Conservation (phyloP, 2,329 filamentous ascomycete genomes). For the Colletotrichum filicis region DNA sequence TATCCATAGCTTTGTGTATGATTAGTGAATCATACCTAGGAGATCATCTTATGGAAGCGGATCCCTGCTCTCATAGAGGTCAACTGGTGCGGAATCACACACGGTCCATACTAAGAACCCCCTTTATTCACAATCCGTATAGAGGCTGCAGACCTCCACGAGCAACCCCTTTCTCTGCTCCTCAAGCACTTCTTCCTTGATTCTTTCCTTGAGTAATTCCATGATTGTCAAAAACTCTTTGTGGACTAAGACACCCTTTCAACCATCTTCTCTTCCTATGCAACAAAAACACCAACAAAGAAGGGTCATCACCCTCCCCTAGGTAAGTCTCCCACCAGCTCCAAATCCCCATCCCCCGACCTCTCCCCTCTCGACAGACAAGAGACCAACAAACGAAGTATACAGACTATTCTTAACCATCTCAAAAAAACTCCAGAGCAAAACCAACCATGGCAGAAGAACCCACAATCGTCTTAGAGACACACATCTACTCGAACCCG, state of each 20-base stretch:
- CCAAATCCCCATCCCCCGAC: too few relatives aligned
- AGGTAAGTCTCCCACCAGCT: neutral
- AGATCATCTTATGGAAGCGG: too few relatives aligned
- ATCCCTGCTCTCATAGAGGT: too few relatives aligned
- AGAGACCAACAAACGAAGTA: neutral
- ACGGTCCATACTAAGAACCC: neutral
- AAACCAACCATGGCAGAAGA: neutral
- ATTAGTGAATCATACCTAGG: too few relatives aligned
- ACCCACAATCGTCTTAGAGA: slow-evolving; percentile 14
- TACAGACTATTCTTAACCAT: neutral
- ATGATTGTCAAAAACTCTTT: neutral
- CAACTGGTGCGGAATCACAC: too few relatives aligned
- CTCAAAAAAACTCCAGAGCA: neutral
- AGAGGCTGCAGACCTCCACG: too few relatives aligned
- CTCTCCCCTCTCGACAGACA: too few relatives aligned
- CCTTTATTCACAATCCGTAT: neutral
- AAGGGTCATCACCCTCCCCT: neutral
- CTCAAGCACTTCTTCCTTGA: neutral
- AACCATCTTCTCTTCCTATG: neutral
- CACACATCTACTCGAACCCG: slow-evolving; percentile 14
- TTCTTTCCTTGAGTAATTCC: neutral
- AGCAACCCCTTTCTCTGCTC: too few relatives aligned
- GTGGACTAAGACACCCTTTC: neutral
- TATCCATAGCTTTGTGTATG: too few relatives aligned
- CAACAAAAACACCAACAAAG: neutral